Conservation (phyloP, 2,329 filamentous ascomycete species). For the Graphiopsis chlorocephala region DNA sequence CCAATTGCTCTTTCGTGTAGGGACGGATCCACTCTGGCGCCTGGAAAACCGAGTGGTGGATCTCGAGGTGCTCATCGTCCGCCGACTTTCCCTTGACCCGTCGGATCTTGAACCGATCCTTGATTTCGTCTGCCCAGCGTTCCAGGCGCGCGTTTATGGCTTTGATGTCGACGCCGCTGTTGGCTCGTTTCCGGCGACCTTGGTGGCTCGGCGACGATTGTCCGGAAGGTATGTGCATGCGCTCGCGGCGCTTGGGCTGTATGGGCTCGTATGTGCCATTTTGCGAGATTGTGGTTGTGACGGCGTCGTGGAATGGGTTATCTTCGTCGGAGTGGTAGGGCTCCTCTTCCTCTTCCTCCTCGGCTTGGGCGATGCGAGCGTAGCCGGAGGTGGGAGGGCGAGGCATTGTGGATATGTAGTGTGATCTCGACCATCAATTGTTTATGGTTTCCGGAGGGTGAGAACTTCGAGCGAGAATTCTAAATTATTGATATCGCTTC, state of each 20-base stretch:
- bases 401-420: conserved; percentile 27
- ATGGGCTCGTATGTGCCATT: conserved; percentile 41
- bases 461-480: neutral
- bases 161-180: conserved; percentile 93
- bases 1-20: conserved; percentile 70
- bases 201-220: conserved; percentile 35
- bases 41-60: conserved; percentile 96
- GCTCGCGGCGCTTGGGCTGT: conserved; percentile 43
- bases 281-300: conserved; percentile 8
- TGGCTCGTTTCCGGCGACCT: conserved; percentile 60
- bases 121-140: conserved; percentile 96
- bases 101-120: conserved; percentile 88
- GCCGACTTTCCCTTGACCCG: conserved; percentile 69
- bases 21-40: conserved; percentile 83
- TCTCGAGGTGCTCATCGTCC: conserved; percentile 86
- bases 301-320: conserved; percentile 28
- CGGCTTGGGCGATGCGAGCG: conserved; percentile 52
- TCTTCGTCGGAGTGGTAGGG: conserved; percentile 42
- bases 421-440: conserved; percentile 27
- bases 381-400: conserved; percentile 50
- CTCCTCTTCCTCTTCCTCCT: conserved; percentile 47
- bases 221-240: conserved; percentile 40
- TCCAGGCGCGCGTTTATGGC: conserved; percentile 95
- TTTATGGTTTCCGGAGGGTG: neutral
- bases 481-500: neutral